A percentile compares a stretch with the other conserved stretches of the same genome.
phyloP scores from a whole-genome alignment of 2,329 filamentous ascomycete species.

The Anthostomella pinea region DNA sequence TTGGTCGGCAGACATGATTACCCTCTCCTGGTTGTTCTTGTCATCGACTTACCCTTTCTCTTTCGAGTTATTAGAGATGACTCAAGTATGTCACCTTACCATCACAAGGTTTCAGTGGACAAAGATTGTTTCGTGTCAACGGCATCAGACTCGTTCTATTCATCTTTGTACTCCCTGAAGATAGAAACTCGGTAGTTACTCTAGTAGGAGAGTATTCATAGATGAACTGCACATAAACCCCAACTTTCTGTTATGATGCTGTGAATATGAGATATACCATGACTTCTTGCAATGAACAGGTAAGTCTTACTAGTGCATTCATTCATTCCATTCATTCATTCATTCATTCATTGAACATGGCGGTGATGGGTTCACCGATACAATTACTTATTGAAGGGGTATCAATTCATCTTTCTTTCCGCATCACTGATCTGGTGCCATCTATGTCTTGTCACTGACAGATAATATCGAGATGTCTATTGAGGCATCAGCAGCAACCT shows the following conservation, averaged over 20 bases:
- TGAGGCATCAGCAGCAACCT: slow-evolving; percentile 1
- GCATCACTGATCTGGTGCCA: slow-evolving; percentile 3
- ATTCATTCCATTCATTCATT: too few species aligned
- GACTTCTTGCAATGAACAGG: slow-evolving; percentile 2
- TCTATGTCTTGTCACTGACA: slow-evolving; percentile 25
- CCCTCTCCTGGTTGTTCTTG: slow-evolving; percentile 22
- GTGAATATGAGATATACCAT: background rate
- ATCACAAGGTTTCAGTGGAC: slow-evolving; percentile 18
- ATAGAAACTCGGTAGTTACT: slow-evolving; percentile 25
- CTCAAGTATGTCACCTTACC: slow-evolving; percentile 24
- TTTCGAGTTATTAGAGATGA: slow-evolving; percentile 24
- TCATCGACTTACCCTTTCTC: slow-evolving; percentile 20
- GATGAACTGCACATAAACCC: slow-evolving; percentile 12
- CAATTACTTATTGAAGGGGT: too few species aligned
- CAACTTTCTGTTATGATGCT: background rate
- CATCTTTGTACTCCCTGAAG: slow-evolving; percentile 23
- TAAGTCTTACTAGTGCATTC: too few species aligned
- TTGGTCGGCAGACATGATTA: slow-evolving; percentile 20
- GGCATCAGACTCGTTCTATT: slow-evolving; percentile 27
- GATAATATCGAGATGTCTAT: slow-evolving; percentile 25
- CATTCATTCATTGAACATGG: too few species aligned
- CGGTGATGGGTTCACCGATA: too few species aligned
- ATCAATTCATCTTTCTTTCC: slow-evolving; percentile 10
- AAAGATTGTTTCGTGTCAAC: slow-evolving; percentile 25
- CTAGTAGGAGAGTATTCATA: slow-evolving; percentile 28